Evolutionary conservation across 2,329 filamentous ascomycete genomes (phyloP).

Genomic region (Aureobasidium musti): DNA sequence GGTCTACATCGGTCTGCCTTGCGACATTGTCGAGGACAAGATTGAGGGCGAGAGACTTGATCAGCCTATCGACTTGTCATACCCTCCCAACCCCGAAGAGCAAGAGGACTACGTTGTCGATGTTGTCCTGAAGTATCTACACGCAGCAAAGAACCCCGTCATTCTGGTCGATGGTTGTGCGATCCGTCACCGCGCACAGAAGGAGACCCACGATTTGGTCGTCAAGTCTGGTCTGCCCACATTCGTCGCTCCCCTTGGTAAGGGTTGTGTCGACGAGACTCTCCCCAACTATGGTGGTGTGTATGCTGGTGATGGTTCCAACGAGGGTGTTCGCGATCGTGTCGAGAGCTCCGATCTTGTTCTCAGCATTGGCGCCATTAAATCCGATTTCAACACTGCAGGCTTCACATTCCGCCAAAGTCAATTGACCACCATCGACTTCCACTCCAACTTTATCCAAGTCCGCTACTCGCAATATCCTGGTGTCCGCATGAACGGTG

Average conservation of each 20-base stretch:
- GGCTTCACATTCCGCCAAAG: slow-evolving; percentile 39
- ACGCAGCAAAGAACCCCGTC: slow-evolving; percentile 71
- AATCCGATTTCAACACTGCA: slow-evolving; percentile 38
- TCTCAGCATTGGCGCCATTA: slow-evolving; percentile 32
- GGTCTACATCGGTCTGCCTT: slow-evolving; percentile 81
- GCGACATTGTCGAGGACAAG: slow-evolving; percentile 77
- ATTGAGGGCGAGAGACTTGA: slow-evolving; percentile 72
- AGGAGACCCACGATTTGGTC: slow-evolving; percentile 67
- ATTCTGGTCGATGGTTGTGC: slow-evolving; percentile 83
- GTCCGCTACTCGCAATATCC: slow-evolving; percentile 65
- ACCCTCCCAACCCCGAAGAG: slow-evolving; percentile 66
- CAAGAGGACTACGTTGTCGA: slow-evolving; percentile 80
- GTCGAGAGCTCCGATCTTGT: slow-evolving; percentile 35
- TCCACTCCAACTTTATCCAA: slow-evolving; percentile 64
- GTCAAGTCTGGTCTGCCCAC: slow-evolving; percentile 74
- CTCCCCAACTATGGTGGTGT: slow-evolving; percentile 71
- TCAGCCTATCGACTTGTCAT: slow-evolving; percentile 66
- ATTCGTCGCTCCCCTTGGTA: slow-evolving; percentile 90
- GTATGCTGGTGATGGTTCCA: slow-evolving; percentile 36
- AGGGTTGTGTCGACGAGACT: slow-evolving; percentile 77
- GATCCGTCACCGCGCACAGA: slow-evolving; percentile 77
- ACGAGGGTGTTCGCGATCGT: slow-evolving; percentile 32
- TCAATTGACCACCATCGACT: slow-evolving; percentile 37
- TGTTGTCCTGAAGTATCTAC: slow-evolving; percentile 71
- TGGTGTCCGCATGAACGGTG: slow-evolving; percentile 62